These are phyloP conservation scores for Termitomyces sp. DNA, from an alignment of 768 basidiomycete genomes.

Conservation along the genomic window DNA sequence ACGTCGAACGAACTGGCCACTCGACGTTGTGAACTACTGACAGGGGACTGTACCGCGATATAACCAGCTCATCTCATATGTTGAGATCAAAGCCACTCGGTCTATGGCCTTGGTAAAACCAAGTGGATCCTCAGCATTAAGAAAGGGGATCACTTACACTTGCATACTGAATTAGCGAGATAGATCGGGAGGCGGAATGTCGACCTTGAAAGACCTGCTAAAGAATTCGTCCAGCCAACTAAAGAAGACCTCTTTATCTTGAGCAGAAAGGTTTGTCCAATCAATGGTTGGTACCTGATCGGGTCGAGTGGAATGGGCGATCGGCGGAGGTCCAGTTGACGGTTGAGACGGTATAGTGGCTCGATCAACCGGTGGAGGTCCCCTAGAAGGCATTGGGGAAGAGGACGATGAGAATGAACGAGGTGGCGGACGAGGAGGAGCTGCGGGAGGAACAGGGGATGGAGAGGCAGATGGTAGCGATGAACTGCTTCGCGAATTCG, in stretches of 20 bases:
- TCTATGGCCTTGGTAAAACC: background rate
- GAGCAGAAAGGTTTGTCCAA: conserved; percentile 60
- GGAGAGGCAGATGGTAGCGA: conserved; percentile 10
- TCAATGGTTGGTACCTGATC: conserved; percentile 35
- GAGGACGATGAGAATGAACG: conserved; percentile 4
- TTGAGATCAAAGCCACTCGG: background rate
- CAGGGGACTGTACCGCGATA: background rate
- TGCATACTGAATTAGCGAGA: background rate
- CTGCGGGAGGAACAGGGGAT: conserved; percentile 5
- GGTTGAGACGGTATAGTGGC: conserved; percentile 14
- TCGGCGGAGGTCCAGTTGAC: conserved; percentile 23
- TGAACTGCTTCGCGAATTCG: conserved; percentile 5
- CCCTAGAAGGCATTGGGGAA: background rate
- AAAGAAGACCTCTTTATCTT: conserved; percentile 73
- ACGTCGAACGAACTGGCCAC: background rate
- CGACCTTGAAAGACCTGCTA: conserved; percentile 32
- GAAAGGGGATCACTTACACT: background rate
- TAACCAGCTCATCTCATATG: too few species aligned
- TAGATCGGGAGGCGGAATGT: conserved; percentile 12
- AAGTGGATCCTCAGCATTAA: background rate
- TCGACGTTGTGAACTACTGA: background rate
- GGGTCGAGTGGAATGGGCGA: conserved; percentile 26
- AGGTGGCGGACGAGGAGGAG: conserved; percentile 16
- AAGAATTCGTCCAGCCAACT: conserved; percentile 82
- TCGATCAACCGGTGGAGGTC: conserved; percentile 27